These are phyloP conservation scores for Symmetrospora coprosmae DNA, from an alignment of 768 basidiomycete genomes.

Conservation along the genomic window DNA sequence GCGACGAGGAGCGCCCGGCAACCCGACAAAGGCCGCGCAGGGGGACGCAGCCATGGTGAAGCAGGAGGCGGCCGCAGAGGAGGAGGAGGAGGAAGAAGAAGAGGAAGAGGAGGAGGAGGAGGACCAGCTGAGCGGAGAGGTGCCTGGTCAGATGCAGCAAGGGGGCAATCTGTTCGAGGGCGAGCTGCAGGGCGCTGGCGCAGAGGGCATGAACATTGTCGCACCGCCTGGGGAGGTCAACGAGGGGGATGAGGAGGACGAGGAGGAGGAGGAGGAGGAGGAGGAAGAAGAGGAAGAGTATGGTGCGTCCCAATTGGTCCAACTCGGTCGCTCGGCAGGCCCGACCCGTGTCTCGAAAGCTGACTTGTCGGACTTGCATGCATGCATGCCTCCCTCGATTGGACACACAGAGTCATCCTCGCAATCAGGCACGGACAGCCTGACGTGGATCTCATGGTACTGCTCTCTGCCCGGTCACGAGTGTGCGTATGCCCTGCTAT, in stretches of 20 bases:
- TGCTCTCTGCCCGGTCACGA: constrained; percentile 57
- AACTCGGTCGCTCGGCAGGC: too few relatives aligned
- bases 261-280: constrained; percentile 29
- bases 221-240: background rate
- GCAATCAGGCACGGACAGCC: constrained; percentile 32
- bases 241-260: constrained; percentile 14
- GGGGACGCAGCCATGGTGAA: background rate
- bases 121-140: background rate
- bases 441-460: constrained; percentile 95
- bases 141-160: too few relatives aligned
- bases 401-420: constrained; percentile 1
- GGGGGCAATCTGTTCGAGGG: too few relatives aligned
- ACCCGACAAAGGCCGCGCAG: background rate
- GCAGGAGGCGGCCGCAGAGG: background rate
- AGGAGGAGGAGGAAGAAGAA: background rate
- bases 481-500: constrained; percentile 23
- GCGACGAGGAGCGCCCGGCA: too few relatives aligned
- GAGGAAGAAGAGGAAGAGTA: constrained; percentile 25
- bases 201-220: background rate
- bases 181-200: background rate
- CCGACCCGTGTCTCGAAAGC: too few relatives aligned
- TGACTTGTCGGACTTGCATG: too few relatives aligned
- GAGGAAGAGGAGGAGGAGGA: constrained; percentile 17
- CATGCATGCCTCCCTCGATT: background rate
- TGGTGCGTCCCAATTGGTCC: constrained; percentile 18